Evolutionary conservation across 768 basidiomycete genomes (phyloP).

Genomic region (Tephrocybe sp.): DNA sequence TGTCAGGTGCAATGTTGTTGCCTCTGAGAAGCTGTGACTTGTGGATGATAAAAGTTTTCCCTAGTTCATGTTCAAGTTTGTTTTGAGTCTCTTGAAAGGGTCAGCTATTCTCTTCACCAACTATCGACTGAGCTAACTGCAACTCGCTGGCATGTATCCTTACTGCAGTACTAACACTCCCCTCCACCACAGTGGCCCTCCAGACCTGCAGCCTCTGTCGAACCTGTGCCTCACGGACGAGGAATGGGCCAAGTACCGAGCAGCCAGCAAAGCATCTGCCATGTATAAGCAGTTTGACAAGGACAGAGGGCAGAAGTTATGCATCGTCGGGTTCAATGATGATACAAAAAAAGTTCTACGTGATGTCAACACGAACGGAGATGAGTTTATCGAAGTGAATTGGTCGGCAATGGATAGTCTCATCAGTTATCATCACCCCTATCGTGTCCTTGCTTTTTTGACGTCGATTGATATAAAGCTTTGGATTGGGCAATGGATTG

Average conservation of each 20-base stretch:
- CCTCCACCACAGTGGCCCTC: no score
- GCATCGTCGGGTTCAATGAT: constrained; percentile 2
- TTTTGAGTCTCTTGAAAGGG: no score
- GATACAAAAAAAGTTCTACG: constrained; percentile 3
- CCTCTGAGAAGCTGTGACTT: no score
- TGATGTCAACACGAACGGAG: background rate
- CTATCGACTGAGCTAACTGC: no score
- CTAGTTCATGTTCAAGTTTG: no score
- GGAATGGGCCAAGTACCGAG: constrained; percentile 5
- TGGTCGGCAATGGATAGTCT: constrained; percentile 2
- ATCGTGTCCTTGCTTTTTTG: background rate
- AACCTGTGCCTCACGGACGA: background rate
- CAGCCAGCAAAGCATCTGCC: background rate
- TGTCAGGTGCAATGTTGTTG: no score
- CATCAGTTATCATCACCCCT: no score
- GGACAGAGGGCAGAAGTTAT: background rate
- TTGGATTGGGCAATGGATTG: constrained; percentile 5
- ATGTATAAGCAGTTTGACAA: background rate
- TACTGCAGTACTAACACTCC: no score
- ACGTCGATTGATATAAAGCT: background rate
- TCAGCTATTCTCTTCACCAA: no score
- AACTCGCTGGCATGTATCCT: no score
- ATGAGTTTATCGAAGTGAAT: constrained; percentile 1
- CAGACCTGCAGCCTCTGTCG: constrained; percentile 2
- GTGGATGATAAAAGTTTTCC: no score